Base-by-base conservation (phyloP, 257 asterid genomes). In the Lavandula angustifolia region DNA sequence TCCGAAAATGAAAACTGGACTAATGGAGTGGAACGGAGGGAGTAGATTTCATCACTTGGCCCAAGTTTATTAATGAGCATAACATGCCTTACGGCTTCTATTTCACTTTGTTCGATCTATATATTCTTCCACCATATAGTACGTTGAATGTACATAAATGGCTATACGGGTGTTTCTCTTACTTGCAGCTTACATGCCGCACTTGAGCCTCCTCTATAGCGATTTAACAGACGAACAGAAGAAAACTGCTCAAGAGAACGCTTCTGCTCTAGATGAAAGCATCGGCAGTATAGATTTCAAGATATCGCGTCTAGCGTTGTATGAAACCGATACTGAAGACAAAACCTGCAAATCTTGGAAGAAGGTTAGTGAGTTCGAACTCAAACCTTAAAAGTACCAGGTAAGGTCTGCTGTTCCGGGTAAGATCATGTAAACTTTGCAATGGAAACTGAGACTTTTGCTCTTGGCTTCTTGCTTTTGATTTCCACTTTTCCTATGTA, bases 181-280 rank as follows among this genome's bases (percentile, higher is more conserved):
- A 44, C 40, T 52, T 74, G 74, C 85, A 94, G 99, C 95, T 44
- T 94, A 87, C 72, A 90, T 94, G 99, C 97, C 99, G 7, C 99
- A 94, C 78, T 66, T 94, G 78, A 94, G 97, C 87, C 80, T 94
- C 60, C 81, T 94, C 4, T 90, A 94, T 35, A 96, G 82, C 7
- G 96, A 90, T 38, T 67, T 86, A 53, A 70, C 86, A 0, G 97
- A 83, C 0, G 94, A 87, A 57, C 88, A 79, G 78, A 87, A 90
- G 87, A 83, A 77, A 78, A 64, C 69, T 3, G 97, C 96, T 67
- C 82, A 68, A 75, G 91, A 76, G 66, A 94, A 79, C 73, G 95
- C 87, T 68, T 72, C 73, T 56, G 68, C 65, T 41, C 83, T 94
- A 0, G 99, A 94, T 44, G 79, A 82, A 31, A 62, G 70, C 77